phyloP scores from a whole-genome alignment of 768 basidiomycete genomes.

The Filobasidium floriforme region DNA sequence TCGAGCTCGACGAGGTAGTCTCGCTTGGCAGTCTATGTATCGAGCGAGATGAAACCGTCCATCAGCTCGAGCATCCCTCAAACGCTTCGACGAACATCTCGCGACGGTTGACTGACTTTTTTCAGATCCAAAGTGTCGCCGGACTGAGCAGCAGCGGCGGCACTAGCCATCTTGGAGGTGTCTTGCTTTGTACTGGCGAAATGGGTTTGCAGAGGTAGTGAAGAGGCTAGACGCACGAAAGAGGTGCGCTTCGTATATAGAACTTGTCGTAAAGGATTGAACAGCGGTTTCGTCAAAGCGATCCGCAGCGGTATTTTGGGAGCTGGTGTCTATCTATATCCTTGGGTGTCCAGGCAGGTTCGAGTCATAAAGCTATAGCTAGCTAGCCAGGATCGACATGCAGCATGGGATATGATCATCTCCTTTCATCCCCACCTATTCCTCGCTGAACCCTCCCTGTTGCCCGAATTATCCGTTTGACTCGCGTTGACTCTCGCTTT shows the following conservation, averaged over 20 bases:
- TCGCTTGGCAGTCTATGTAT: constrained; percentile 75
- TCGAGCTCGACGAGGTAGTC: constrained; percentile 78
- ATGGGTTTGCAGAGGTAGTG: neutral
- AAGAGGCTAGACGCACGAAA: neutral
- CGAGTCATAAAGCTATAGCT: neutral
- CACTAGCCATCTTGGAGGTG: constrained; percentile 33
- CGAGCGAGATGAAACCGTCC: neutral
- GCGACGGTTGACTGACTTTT: constrained; percentile 30
- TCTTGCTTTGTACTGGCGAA: constrained; percentile 4
- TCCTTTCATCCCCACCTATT: too few relatives aligned
- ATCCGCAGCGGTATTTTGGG: constrained; percentile 8
- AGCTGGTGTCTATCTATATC: neutral
- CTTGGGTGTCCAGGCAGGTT: neutral
- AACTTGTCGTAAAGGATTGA: neutral
- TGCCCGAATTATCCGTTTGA: too few relatives aligned
- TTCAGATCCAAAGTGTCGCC: constrained; percentile 42
- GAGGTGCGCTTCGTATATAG: neutral
- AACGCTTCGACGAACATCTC: neutral
- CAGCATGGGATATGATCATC: neutral
- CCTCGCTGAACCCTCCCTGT: neutral
- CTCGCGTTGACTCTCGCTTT: too few relatives aligned
- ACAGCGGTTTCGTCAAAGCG: neutral
- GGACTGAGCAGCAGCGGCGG: constrained; percentile 29
- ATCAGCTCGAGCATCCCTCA: neutral
- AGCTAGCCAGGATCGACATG: neutral